phyloP scores from a whole-genome alignment of 1,284 basidiomycete species.

The Trichosporon coremiiforme region DNA sequence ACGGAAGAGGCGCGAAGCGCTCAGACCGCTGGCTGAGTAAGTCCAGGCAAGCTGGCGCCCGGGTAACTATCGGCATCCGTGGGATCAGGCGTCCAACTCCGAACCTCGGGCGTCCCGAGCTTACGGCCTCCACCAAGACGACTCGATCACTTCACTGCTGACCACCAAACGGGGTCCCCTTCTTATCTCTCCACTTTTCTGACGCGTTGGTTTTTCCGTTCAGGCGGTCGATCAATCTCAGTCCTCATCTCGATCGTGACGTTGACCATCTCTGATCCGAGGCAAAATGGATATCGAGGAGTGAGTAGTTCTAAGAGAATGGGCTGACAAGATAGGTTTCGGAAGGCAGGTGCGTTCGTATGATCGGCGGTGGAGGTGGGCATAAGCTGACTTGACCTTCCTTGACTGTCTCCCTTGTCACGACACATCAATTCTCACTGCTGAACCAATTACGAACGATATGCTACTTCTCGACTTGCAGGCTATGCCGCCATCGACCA shows the following conservation, averaged over 20 bases:
- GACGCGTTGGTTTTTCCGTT: neutral
- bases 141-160: neutral
- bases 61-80: neutral
- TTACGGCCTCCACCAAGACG: neutral
- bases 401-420: neutral
- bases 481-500: constrained; percentile 88
- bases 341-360: constrained; percentile 40
- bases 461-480: neutral
- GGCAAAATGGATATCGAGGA: constrained; percentile 41
- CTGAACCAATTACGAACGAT: too few relatives aligned
- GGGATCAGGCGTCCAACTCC: neutral
- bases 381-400: neutral
- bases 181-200: constrained; percentile 8
- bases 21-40: neutral
- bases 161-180: too few relatives aligned
- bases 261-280: neutral
- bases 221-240: neutral
- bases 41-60: neutral
- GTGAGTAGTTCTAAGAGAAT: constrained; percentile 29
- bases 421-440: neutral
- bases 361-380: constrained; percentile 1
- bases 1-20: neutral
- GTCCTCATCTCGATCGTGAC: neutral
- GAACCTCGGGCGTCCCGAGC: neutral
- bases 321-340: constrained; percentile 34